Evolutionary conservation across 139 green algal genomes (phyloP), one percentile per base, ranked within the genome.

Genomic region (Chlorella sp.): DNA sequence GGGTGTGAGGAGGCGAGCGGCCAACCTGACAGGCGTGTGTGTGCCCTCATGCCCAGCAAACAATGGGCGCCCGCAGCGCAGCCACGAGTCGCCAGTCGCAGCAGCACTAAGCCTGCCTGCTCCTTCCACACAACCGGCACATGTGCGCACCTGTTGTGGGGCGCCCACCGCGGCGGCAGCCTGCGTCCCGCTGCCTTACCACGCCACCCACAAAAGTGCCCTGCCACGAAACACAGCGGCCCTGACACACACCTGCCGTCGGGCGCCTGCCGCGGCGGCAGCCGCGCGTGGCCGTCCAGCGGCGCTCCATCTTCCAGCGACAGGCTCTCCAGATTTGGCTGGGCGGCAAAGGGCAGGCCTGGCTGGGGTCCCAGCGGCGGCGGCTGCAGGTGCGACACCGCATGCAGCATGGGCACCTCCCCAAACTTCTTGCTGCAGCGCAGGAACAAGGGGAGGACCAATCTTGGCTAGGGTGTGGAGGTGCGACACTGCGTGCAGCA

Each of bases 371-470:
- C 79, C 56, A 88, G 68, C 13, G 87, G 90, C 36, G 87, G 87
- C 24, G 88, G 72, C 26, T 38, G 30, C 62, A 94, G 83, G 43
- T 73, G 62, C 3, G 87, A 76, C 7, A 94, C 88, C 8, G 82
- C 76, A 56, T 90, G 87, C 16, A 82, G 73, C 82, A 88, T 67
- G 1, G 90, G 76, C 24, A 76, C 36, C 32, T 89, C 77, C 0
- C 81, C 76, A 28, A 90, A 85, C 62, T 82, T 85, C 62, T 84
- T 81, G 54, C 87, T 92, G 85, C 51, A 69, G 0, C 70, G 43
- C 19, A 56, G 40, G 36, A 72, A 46, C 40, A 70, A 48, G 19
- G 36, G 22, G 20, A 36, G 13, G 40, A 16, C 13, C 1, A 40
- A n/a, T 8, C n/a, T n/a, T n/a, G n/a, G n/a, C n/a, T n/a, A n/a